Percentiles rank a stretch among this genome's conserved stretches.
These are phyloP conservation scores for Hebeloma cylindrosporum DNA, from an alignment of 768 basidiomycete genomes.

Conservation along the genomic window DNA sequence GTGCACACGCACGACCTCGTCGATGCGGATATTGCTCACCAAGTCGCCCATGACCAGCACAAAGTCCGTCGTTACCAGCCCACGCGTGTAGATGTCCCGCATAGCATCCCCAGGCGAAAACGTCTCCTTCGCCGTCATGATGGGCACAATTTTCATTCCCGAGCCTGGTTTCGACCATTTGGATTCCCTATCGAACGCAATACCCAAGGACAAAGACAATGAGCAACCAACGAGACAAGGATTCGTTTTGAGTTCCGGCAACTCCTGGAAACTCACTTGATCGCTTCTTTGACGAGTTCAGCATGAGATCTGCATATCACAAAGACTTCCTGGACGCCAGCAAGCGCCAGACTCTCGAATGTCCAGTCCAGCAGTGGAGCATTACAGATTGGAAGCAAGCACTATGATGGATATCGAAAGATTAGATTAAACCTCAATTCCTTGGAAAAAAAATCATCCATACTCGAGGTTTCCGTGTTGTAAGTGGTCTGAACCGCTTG, in stretches of 20 bases:
- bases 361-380: constrained; percentile 95
- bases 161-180: constrained; percentile 83
- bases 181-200: constrained; percentile 53
- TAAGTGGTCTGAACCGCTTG: constrained; percentile 89
- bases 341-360: constrained; percentile 90
- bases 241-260: neutral
- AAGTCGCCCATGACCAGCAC: constrained; percentile 90
- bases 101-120: constrained; percentile 90
- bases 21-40: constrained; percentile 89
- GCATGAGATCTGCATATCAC: constrained; percentile 92
- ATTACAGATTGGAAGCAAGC: constrained; percentile 92
- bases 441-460: constrained; percentile 27
- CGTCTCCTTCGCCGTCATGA: constrained; percentile 83
- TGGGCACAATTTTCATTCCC: constrained; percentile 80
- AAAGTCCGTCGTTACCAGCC: constrained; percentile 88
- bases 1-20: constrained; percentile 86
- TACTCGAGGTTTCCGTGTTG: constrained; percentile 83
- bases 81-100: constrained; percentile 91
- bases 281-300: constrained; percentile 79
- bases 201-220: constrained; percentile 11
- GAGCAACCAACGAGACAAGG: neutral
- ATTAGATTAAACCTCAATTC: constrained; percentile 18
- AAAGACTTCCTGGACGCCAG: constrained; percentile 95
- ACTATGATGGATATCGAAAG: constrained; percentile 46
- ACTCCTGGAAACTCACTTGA: constrained; percentile 58